Base-by-base conservation (phyloP, 2,329 filamentous ascomycete genomes). In the Curvularia verruculosa region DNA sequence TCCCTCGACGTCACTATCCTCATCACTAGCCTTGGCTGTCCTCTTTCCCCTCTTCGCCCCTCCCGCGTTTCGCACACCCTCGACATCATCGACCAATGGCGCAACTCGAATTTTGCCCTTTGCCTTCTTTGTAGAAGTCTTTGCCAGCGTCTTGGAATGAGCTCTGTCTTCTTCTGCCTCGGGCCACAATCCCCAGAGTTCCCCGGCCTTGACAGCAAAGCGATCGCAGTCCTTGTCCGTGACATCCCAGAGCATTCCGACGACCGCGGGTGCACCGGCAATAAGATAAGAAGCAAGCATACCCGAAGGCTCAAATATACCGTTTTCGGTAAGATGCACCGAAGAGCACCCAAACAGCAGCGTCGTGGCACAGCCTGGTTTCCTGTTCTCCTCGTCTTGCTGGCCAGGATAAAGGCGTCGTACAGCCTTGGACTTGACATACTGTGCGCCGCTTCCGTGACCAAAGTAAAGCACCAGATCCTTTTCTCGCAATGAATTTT, bases 221-320 rank as follows among this genome's bases (percentile, higher is more conserved):
- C 93, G 89, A 79, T 99, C 96, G 74, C 97, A 96, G 75, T 99
- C 95, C 69, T 91, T 91, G 75, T 99, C 95, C 9, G 95, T 99
- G 48, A 99, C 95, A 76, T 99, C 95, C 95, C 95, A 99, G 36
- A 99, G 82, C 15, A 93, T 97, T 44, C 92, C 95, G 2, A 98
- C 87, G 9, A 98, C 86, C 0, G 94, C 92, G 3, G 92, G 92
- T 66, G 72, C 80, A 67, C 76, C 94, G 0, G 92, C 93, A 65
- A 94, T 87, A 78, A 99, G 87, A 78, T 98, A 98, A 68, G 93
- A 92, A 79, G 93, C 87, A 23, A 95, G 90, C 54, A 94, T 92
- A 1, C 95, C 94, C 66, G 90, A 89, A n/a, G 90, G 88, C 75
- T 98, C 93, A 69, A 96, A 96, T 48, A 75, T 71, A 49, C 94